Percentiles rank a stretch among this genome's conserved stretches.
phyloP scores from a whole-genome alignment of 2,329 filamentous ascomycete genomes.

The Claviceps sorghi region DNA sequence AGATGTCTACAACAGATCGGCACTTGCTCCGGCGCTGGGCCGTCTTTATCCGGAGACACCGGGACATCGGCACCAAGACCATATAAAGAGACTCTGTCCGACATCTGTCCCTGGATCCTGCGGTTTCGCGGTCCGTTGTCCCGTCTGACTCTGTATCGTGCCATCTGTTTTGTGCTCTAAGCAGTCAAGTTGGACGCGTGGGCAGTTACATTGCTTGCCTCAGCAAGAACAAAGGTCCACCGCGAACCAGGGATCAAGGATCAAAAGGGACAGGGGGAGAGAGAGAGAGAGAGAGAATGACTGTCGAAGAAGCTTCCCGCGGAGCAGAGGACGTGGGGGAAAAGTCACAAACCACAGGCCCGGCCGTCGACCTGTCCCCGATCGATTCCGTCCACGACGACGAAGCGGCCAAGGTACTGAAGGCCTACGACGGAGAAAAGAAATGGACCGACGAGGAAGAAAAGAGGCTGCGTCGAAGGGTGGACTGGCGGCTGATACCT shows the following conservation, averaged over 20 bases:
- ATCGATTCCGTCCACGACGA: background rate
- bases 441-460: background rate
- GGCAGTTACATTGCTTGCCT: no score
- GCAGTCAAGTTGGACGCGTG: no score
- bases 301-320: background rate
- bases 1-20: background rate
- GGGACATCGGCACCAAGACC: no score
- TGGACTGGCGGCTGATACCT: constrained; percentile 21
- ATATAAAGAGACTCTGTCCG: no score
- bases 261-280: background rate
- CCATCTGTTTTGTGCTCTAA: no score
- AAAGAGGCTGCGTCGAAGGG: background rate
- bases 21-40: background rate
- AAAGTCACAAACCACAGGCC: background rate
- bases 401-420: background rate
- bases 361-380: background rate
- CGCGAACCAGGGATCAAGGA: no score
- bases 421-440: background rate
- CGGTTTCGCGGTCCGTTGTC: no score
- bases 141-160: no score
- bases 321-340: background rate
- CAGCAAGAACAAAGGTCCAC: no score
- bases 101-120: no score
- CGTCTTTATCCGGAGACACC: no score
- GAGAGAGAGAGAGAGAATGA: background rate